phyloP scores from a whole-genome alignment of 306 rosid genomes.

The Castanea sativa region DNA sequence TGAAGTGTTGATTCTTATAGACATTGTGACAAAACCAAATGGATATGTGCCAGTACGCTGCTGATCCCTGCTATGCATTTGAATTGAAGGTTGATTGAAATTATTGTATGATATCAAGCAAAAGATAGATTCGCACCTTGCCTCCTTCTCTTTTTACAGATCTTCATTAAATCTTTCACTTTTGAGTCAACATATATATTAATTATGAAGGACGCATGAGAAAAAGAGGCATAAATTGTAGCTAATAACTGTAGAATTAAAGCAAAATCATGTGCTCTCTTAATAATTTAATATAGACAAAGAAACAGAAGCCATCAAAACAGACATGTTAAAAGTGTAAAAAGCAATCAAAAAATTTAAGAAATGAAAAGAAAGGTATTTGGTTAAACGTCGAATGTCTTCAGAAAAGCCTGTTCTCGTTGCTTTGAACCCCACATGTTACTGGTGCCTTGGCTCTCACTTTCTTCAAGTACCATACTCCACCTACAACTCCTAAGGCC shows the following conservation, averaged over 20 bases:
- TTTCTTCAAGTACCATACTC: constrained; percentile 71
- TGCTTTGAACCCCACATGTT: constrained; percentile 88
- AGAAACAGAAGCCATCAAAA: constrained; percentile 3
- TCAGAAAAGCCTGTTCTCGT: constrained; percentile 88
- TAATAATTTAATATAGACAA: constrained; percentile 10
- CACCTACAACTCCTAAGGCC: constrained; percentile 81
- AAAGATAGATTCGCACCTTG: no score
- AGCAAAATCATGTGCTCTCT: constrained; percentile 14
- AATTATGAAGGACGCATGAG: not conserved
- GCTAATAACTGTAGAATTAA: constrained; percentile 8
- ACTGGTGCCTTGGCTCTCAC: constrained; percentile 77
- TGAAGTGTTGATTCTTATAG: no score
- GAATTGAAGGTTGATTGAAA: no score
- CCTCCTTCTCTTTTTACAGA: no score
- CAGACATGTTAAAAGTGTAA: not conserved
- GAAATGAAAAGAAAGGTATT: constrained; percentile 26
- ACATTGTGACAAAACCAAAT: no score
- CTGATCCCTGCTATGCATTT: no score
- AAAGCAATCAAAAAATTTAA: not conserved
- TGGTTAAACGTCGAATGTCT: constrained; percentile 8
- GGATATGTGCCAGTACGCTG: no score
- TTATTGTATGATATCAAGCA: no score
- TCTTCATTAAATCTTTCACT: not conserved
- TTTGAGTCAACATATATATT: not conserved
- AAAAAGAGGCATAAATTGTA: constrained; percentile 19